Percentiles rank a stretch among this genome's conserved stretches.
These are phyloP conservation scores for Ophiostoma montium DNA, from an alignment of 2,329 filamentous ascomycete genomes.

Conservation along the genomic window DNA sequence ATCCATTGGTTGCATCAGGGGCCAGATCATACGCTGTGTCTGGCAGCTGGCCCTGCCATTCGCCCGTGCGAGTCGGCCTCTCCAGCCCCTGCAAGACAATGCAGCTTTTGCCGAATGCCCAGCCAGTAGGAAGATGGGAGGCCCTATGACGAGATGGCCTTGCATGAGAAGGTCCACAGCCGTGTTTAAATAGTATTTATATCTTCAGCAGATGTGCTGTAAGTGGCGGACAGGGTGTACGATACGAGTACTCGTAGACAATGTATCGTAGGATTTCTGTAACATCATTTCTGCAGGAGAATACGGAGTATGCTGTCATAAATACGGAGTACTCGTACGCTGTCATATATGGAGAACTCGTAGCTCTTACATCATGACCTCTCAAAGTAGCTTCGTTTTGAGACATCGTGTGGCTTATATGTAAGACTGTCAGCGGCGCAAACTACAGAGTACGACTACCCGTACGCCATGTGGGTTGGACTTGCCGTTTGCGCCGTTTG, in stretches of 20 bases:
- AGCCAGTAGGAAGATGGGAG: conserved; percentile 3
- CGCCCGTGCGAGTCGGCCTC: neutral
- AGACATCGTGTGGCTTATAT: neutral
- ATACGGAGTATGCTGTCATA: no score
- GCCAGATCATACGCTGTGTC: neutral
- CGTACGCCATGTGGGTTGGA: no score
- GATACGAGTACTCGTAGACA: no score
- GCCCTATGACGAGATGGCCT: conserved; percentile 7
- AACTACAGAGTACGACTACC: neutral
- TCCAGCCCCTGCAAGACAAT: neutral
- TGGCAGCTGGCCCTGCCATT: neutral
- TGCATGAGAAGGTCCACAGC: conserved; percentile 4
- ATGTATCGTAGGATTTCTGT: no score
- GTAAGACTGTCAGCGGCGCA: neutral
- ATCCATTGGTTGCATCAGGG: neutral
- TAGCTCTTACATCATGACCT: no score
- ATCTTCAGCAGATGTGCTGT: neutral
- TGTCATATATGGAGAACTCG: no score
- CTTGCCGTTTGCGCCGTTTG: neutral
- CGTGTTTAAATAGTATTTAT: neutral
- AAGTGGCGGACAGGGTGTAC: neutral
- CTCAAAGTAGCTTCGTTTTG: neutral
- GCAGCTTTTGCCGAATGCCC: neutral
- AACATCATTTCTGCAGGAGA: no score
- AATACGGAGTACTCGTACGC: no score